Percentiles rank a stretch among this genome's conserved stretches.
These are phyloP conservation scores for Skeletonema menzelii DNA, from an alignment of 108 stramenopile genomes.

Conservation along the genomic window DNA sequence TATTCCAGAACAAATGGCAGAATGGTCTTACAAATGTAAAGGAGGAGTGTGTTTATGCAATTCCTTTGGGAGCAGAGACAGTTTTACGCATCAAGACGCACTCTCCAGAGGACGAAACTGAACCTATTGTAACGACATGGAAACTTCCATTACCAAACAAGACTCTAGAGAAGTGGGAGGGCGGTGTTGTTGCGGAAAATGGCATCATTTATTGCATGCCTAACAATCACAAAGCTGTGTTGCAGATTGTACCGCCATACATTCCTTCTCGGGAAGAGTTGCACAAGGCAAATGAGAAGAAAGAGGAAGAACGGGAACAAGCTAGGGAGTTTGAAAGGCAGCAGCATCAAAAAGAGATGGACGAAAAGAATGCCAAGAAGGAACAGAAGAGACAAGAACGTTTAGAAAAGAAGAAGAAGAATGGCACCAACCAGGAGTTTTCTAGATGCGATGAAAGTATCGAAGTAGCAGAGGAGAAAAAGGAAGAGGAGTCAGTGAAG, in stretches of 20 bases:
- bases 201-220: slow-evolving; percentile 82
- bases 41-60: slow-evolving; percentile 85
- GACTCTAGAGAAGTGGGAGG: slow-evolving; percentile 79
- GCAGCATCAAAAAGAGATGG: slow-evolving; percentile 9
- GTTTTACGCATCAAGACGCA: slow-evolving; percentile 63
- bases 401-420: slow-evolving; percentile 21
- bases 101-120: slow-evolving; percentile 2
- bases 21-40: slow-evolving; percentile 64
- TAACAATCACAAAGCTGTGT: slow-evolving; percentile 72
- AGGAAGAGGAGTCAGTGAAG: neutral
- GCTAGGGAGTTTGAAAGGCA: slow-evolving; percentile 9
- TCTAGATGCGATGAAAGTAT: neutral
- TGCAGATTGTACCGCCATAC: slow-evolving; percentile 68
- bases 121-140: slow-evolving; percentile 70
- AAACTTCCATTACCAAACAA: slow-evolving; percentile 55
- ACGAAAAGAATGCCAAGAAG: slow-evolving; percentile 23
- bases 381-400: slow-evolving; percentile 27
- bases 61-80: slow-evolving; percentile 70
- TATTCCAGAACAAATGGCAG: slow-evolving; percentile 91
- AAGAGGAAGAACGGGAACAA: slow-evolving; percentile 27
- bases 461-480: neutral
- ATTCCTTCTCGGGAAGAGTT: slow-evolving; percentile 40
- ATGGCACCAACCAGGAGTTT: neutral
- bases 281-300: slow-evolving; percentile 24
- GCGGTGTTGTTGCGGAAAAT: slow-evolving; percentile 68